phyloP scores from a whole-genome alignment of 257 asterid genomes.

The Primulina huaijiensis region DNA sequence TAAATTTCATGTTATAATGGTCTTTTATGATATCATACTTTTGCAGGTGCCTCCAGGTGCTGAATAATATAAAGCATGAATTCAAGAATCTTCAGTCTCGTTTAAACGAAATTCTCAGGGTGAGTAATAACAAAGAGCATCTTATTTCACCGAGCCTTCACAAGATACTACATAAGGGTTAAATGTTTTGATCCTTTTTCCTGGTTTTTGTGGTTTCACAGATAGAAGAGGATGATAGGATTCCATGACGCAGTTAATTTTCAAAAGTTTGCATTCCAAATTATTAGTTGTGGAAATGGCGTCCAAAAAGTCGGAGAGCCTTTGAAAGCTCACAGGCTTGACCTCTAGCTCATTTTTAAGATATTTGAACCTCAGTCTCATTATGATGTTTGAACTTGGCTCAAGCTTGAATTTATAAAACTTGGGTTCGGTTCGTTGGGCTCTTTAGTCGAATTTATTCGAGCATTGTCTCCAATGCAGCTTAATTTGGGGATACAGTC shows the following conservation, averaged over 20 bases:
- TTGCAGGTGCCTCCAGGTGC: slow-evolving; percentile 19
- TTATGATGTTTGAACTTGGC: no score
- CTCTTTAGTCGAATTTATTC: background rate
- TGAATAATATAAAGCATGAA: slow-evolving; percentile 11
- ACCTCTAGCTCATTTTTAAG: background rate
- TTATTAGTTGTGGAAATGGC: background rate
- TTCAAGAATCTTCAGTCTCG: slow-evolving; percentile 1
- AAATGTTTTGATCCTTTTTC: background rate
- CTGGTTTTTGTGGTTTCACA: background rate
- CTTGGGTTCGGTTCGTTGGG: no score
- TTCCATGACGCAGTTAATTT: background rate
- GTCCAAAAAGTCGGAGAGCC: background rate
- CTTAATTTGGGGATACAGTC: background rate
- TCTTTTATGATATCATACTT: background rate
- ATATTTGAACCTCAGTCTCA: background rate
- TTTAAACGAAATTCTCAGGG: slow-evolving; percentile 9
- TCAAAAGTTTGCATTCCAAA: background rate
- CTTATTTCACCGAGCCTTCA: background rate
- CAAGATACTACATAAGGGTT: background rate
- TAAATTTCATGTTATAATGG: no score
- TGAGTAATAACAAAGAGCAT: background rate
- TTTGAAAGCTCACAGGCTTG: background rate
- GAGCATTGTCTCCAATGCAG: background rate
- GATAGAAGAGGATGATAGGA: background rate
- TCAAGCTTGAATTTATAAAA: no score